A percentile compares a stretch with the other conserved stretches of the same genome.
These are phyloP conservation scores for Dinochytrium kinnereticum DNA, from an alignment of 371 early-diverging fungal species.

Conservation along the genomic window DNA sequence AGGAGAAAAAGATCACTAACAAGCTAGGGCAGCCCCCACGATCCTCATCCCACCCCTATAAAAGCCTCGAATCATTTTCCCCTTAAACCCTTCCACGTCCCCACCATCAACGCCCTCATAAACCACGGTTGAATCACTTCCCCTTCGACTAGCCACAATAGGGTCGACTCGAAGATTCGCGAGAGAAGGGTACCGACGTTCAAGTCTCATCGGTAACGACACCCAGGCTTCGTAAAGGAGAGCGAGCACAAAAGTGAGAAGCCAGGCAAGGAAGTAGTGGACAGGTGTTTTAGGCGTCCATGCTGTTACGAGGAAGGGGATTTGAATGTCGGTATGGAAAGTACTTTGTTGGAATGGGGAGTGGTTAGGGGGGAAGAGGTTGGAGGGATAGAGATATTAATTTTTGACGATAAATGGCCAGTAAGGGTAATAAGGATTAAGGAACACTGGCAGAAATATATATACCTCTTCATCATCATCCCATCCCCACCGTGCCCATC, in stretches of 20 bases:
- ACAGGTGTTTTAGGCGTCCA: slow-evolving; percentile 36
- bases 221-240: slow-evolving; percentile 2
- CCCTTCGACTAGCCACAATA: not conserved
- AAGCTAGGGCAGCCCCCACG: not conserved
- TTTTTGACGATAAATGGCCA: not conserved
- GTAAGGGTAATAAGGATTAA: not conserved
- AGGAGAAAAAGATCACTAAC: not conserved
- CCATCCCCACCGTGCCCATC: not conserved
- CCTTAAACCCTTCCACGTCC: not conserved
- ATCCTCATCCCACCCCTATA: slow-evolving; percentile 3
- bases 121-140: not conserved
- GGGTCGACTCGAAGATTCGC: not conserved
- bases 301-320: slow-evolving; percentile 55
- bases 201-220: not conserved
- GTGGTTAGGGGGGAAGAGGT: no score
- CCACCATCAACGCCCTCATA: no score
- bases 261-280: slow-evolving; percentile 38
- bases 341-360: not conserved
- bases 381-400: no score
- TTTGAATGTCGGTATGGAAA: slow-evolving; percentile 59
- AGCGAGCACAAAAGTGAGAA: slow-evolving; percentile 7
- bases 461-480: not conserved
- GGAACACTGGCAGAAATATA: not conserved
- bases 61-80: not conserved
- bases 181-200: not conserved